A percentile compares a stretch with the other conserved stretches of the same genome.
Conservation (phyloP, 495 filamentous ascomycete genomes). For the Aspergillus mulundensis region DNA sequence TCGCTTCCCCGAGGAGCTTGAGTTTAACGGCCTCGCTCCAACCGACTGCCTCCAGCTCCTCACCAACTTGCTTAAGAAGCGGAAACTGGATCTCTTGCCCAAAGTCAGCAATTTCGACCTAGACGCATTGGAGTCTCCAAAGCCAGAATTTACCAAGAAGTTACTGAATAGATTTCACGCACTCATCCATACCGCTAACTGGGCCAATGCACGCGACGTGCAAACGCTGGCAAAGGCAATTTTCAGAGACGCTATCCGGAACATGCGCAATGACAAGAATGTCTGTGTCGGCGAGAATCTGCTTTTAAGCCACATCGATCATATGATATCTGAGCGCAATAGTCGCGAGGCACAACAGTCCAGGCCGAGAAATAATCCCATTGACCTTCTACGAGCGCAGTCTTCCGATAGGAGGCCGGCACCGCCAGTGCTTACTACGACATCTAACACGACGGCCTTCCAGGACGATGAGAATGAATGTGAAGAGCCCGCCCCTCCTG, state of each 20-base stretch:
- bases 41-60: conserved; percentile 42
- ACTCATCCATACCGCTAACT: conserved; percentile 44
- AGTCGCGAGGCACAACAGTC: background rate
- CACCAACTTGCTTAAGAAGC: conserved; percentile 17
- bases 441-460: background rate
- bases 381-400: background rate
- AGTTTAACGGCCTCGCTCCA: conserved; percentile 38
- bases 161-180: conserved; percentile 42
- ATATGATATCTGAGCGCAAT: conserved; percentile 42
- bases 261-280: background rate
- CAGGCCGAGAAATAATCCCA: background rate
- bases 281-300: conserved; percentile 29
- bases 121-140: conserved; percentile 27
- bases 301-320: conserved; percentile 34
- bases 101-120: conserved; percentile 32
- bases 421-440: background rate
- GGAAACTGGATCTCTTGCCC: conserved; percentile 16
- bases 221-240: conserved; percentile 52
- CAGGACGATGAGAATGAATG: background rate
- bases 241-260: conserved; percentile 39
- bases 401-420: background rate
- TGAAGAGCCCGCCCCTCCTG: conserved; percentile 4
- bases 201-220: conserved; percentile 69
- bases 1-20: conserved; percentile 48
- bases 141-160: conserved; percentile 9